Base-by-base conservation (phyloP, 495 filamentous ascomycete species). In the Penicillium ochrochloron region DNA sequence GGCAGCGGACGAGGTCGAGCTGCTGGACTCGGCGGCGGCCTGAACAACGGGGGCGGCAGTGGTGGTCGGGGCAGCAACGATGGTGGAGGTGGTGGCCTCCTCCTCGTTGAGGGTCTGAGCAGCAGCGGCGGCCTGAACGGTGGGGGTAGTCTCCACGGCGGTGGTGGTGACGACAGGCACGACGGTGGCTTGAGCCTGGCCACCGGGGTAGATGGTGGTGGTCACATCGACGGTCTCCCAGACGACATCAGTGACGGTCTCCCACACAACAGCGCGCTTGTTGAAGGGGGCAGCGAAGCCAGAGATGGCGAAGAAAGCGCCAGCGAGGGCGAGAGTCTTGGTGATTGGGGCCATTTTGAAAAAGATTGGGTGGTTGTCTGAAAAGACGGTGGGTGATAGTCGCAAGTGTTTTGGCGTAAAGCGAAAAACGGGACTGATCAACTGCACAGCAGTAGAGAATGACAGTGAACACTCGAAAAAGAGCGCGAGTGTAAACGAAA, bases 171-270 rank as follows among this genome's bases (percentile, higher is more conserved):
- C 56, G 25, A 67, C 55, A 11, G 61, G 51, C n/a, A 59, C 42
- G 50, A 61, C 55, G 21, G 71, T 59, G 29, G 66, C 56, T 4
- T 27, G 25, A 31, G 66, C 59, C 65, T 73, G 64, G 51, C 60
- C n/a, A 48, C 42, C 46, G 39, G 66, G 65, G 64, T 70, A 73
- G 72, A 82, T 14, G 63, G 79, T 82, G 67, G 74, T 78, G 69
- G 79, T 82, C 59, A 80, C 65, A 61, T 80, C 78, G 59, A 82
- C 65, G 42, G 78, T 81, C 59, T 74, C 78, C 73, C 75, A 78
- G 63, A 76, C 78, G 29, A 77, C 59, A 41, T 75, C 71, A 15
- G 73, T 75, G 44, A 75, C 73, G 51, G 71, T 73, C 63, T 73
- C 65, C 71, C 71, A 75, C 9, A 75, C 73, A 21, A 74, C 63